phyloP scores from a whole-genome alignment of 176 grass and related monocot genomes.

The Rhipidocladum racemiflorum region DNA sequence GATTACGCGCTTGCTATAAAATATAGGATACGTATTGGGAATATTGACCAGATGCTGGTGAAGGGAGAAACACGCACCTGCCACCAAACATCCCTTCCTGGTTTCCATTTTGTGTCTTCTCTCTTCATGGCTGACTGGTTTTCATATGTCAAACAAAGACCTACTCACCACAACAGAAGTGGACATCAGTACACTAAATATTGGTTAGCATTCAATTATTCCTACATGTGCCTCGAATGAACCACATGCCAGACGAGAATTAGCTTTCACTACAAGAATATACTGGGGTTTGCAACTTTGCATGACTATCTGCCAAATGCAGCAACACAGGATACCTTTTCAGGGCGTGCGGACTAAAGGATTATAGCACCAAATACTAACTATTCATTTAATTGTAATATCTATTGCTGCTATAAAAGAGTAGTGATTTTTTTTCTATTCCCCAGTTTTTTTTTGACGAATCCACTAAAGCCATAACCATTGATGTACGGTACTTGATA shows the following conservation, averaged over 20 bases:
- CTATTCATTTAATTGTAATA: background rate
- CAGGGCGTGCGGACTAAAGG: background rate
- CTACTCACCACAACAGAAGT: constrained; percentile 36
- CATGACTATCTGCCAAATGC: background rate
- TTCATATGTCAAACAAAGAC: constrained; percentile 78
- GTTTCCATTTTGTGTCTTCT: constrained; percentile 76
- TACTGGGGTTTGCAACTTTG: background rate
- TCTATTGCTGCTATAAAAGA: background rate
- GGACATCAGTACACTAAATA: background rate
- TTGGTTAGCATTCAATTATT: background rate
- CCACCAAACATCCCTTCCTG: constrained; percentile 93
- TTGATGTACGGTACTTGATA: background rate
- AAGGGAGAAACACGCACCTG: constrained; percentile 48
- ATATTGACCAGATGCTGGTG: background rate
- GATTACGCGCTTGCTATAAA: background rate
- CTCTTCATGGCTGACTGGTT: constrained; percentile 77
- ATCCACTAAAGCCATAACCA: background rate
- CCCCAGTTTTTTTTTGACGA: background rate
- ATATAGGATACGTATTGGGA: background rate
- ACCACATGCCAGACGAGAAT: background rate
- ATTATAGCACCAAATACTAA: background rate
- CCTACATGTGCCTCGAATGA: background rate
- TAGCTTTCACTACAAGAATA: constrained; percentile 1
- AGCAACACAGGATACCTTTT: background rate
- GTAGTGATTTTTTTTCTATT: background rate